Conservation (phyloP, 2,329 filamentous ascomycete species). For the Knoxdaviesia proteae region DNA sequence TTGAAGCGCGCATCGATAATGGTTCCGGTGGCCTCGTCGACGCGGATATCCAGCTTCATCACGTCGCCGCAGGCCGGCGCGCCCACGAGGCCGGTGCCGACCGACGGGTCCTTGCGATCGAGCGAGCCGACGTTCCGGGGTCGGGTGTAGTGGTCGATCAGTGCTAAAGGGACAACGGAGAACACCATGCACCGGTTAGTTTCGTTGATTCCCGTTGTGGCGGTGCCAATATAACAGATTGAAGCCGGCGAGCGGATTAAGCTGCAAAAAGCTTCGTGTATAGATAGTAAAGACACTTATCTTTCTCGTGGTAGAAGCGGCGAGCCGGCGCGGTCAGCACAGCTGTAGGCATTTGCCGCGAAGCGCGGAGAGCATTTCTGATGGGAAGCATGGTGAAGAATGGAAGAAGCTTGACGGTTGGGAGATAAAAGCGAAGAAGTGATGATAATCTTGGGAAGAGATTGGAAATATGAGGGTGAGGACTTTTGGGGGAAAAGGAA, state of each 20-base stretch:
- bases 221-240: too few relatives aligned
- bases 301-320: slow-evolving; percentile 40
- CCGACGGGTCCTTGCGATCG: slow-evolving; percentile 56
- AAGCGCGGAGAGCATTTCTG: slow-evolving; percentile 3
- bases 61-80: slow-evolving; percentile 79
- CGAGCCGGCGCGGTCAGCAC: not conserved
- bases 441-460: not conserved
- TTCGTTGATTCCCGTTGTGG: slow-evolving; percentile 13
- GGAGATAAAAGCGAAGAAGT: not conserved
- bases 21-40: slow-evolving; percentile 70
- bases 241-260: not conserved
- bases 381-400: slow-evolving; percentile 3
- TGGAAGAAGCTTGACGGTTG: not conserved
- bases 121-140: slow-evolving; percentile 35
- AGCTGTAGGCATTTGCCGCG: not conserved
- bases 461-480: too few relatives aligned
- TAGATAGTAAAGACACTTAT: slow-evolving; percentile 18
- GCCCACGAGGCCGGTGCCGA: slow-evolving; percentile 80
- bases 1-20: slow-evolving; percentile 96
- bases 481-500: too few relatives aligned
- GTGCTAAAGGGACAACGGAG: slow-evolving; percentile 12
- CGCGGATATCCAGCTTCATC: slow-evolving; percentile 64
- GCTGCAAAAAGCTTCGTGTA: not conserved
- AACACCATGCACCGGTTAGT: slow-evolving; percentile 12
- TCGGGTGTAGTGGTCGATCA: slow-evolving; percentile 28